These are phyloP conservation scores for Oryza brachyantha DNA, from an alignment of 176 grass and related monocot species.

Conservation along the genomic window DNA sequence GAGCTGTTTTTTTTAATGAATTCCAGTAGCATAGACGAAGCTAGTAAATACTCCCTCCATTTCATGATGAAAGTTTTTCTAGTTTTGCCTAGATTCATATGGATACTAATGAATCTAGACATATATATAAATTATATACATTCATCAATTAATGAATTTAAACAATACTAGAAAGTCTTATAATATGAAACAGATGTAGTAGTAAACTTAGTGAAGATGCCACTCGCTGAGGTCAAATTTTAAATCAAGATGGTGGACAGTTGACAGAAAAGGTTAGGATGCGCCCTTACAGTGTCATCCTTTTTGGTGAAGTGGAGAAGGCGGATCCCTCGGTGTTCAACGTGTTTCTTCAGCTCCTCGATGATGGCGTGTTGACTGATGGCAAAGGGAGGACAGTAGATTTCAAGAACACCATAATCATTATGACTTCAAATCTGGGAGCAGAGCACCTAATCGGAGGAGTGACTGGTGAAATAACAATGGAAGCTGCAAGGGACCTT, in stretches of 20 bases:
- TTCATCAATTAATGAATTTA: no score
- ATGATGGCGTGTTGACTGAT: constrained; percentile 45
- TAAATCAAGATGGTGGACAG: constrained; percentile 40
- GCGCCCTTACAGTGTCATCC: constrained; percentile 37
- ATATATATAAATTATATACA: no score
- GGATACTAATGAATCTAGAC: no score
- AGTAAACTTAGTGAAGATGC: no score
- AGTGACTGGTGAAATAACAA: constrained; percentile 22
- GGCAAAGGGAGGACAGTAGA: constrained; percentile 40
- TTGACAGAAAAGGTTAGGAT: constrained; percentile 43
- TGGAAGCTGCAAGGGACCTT: constrained; percentile 30
- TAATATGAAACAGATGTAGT: no score
- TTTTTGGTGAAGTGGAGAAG: constrained; percentile 59
- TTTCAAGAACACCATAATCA: constrained; percentile 52
- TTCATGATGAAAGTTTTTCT: no score
- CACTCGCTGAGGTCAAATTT: no score
- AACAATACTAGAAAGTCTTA: no score
- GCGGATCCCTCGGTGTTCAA: constrained; percentile 32
- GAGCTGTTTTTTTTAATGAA: no score
- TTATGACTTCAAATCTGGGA: constrained; percentile 59
- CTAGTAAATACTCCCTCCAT: no score
- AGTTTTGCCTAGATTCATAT: no score
- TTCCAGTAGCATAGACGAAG: no score
- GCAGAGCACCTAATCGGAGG: constrained; percentile 31
- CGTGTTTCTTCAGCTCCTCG: constrained; percentile 41